A percentile compares a stretch with the other conserved stretches of the same genome.
These are phyloP conservation scores for Ophiocordyceps camponoti-rufipedis DNA, from an alignment of 2,329 filamentous ascomycete species.

Conservation along the genomic window DNA sequence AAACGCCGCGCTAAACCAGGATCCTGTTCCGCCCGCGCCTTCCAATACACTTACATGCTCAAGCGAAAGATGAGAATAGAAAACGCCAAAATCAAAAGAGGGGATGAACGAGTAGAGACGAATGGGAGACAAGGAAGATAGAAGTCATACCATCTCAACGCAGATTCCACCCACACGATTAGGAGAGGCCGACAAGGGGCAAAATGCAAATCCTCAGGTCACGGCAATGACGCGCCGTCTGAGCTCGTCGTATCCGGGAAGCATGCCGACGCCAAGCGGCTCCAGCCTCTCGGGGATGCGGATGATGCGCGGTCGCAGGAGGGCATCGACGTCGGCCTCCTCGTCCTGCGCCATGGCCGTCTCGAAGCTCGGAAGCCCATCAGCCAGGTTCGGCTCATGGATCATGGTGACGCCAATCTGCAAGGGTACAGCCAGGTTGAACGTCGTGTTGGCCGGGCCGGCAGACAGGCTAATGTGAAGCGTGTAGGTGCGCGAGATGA, in stretches of 20 bases:
- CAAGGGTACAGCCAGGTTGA: slow-evolving; percentile 28
- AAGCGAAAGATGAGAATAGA: not conserved
- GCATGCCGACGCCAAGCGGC: slow-evolving; percentile 11
- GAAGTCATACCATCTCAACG: too few relatives aligned
- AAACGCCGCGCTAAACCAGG: slow-evolving; percentile 9
- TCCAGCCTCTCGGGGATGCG: slow-evolving; percentile 14
- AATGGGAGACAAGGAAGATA: too few relatives aligned
- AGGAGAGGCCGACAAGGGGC: too few relatives aligned
- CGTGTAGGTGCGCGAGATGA: slow-evolving; percentile 35
- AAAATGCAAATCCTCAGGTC: slow-evolving; percentile 3
- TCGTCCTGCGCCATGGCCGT: slow-evolving; percentile 21
- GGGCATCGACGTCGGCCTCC: slow-evolving; percentile 24
- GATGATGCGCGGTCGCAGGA: slow-evolving; percentile 22
- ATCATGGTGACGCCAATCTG: slow-evolving; percentile 28
- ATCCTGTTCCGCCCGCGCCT: slow-evolving; percentile 3
- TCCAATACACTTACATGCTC: not conserved
- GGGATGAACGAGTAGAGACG: too few relatives aligned
- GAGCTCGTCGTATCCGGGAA: slow-evolving; percentile 22
- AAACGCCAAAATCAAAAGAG: not conserved
- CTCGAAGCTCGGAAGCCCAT: slow-evolving; percentile 30
- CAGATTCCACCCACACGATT: too few relatives aligned
- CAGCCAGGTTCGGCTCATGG: slow-evolving; percentile 10
- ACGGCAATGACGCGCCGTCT: slow-evolving; percentile 10
- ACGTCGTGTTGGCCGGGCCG: slow-evolving; percentile 21
- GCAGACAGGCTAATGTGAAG: slow-evolving; percentile 26